A percentile compares a stretch with the other conserved stretches of the same genome.
Conservation (phyloP, 495 filamentous ascomycete species). For the Cercophora newfieldiana region DNA sequence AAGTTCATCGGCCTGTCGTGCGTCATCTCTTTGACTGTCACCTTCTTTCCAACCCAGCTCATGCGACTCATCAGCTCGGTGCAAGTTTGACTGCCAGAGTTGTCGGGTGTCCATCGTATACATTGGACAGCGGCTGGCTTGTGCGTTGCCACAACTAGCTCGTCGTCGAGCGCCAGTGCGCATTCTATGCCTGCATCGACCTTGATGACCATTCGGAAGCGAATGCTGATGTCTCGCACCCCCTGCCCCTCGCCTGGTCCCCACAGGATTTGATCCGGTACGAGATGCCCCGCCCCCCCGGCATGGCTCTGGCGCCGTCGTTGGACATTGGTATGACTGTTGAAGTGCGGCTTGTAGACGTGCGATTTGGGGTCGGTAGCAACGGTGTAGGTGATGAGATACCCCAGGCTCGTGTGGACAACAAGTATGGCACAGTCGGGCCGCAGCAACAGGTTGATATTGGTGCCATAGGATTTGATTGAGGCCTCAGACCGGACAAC, state of each 20-base stretch:
- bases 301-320: conserved; percentile 70
- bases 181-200: conserved; percentile 91
- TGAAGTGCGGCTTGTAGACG: conserved; percentile 81
- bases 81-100: conserved; percentile 76
- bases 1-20: conserved; percentile 98
- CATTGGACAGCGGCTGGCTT: conserved; percentile 95
- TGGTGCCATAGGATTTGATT: conserved; percentile 78
- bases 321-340: conserved; percentile 64
- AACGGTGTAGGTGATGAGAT: conserved; percentile 90
- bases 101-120: conserved; percentile 89
- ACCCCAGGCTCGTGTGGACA: conserved; percentile 84
- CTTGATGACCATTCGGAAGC: conserved; percentile 97
- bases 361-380: conserved; percentile 77
- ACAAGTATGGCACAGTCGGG: conserved; percentile 91
- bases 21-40: conserved; percentile 79
- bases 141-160: conserved; percentile 88
- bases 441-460: conserved; percentile 78
- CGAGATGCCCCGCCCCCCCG: conserved; percentile 55
- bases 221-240: conserved; percentile 80
- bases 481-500: conserved; percentile 79
- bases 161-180: conserved; percentile 88
- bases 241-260: conserved; percentile 75
- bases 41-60: conserved; percentile 76
- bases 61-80: conserved; percentile 89
- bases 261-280: conserved; percentile 55